Evolutionary conservation across 2,329 filamentous ascomycete species (phyloP).

Genomic region (Arthrobotrys sphaeroides): DNA sequence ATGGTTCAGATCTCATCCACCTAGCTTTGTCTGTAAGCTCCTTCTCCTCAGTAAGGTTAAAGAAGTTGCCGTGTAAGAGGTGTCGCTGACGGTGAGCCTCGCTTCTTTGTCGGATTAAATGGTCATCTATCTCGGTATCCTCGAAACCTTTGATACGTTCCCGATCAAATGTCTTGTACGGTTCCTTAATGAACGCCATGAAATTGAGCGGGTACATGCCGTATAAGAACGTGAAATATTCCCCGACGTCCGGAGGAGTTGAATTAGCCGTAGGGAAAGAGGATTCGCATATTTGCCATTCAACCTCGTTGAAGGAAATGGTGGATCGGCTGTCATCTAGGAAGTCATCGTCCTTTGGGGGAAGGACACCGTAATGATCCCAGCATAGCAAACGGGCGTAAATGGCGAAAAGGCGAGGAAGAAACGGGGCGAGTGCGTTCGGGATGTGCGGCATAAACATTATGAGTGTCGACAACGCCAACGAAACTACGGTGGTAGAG

Average conservation of each 20-base stretch:
- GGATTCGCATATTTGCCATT: conserved; percentile 74
- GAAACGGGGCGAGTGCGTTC: conserved; percentile 72
- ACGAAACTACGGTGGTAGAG: conserved; percentile 78
- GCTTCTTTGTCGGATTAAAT: conserved; percentile 78
- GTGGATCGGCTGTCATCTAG: conserved; percentile 51
- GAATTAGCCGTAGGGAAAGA: conserved; percentile 71
- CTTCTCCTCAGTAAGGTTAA: conserved; percentile 78
- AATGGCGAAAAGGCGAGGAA: conserved; percentile 80
- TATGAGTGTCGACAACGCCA: conserved; percentile 77
- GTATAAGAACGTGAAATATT: conserved; percentile 84
- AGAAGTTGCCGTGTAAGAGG: conserved; percentile 84
- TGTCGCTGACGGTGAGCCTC: conserved; percentile 78
- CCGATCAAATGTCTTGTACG: conserved; percentile 78
- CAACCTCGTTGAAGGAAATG: conserved; percentile 47
- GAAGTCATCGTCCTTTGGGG: conserved; percentile 22
- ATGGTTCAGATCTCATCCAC: conserved; percentile 81
- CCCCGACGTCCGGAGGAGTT: conserved; percentile 73
- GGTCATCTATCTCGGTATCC: conserved; percentile 79
- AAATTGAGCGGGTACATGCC: conserved; percentile 86
- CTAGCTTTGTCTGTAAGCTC: conserved; percentile 79
- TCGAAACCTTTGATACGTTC: conserved; percentile 75
- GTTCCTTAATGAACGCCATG: conserved; percentile 84
- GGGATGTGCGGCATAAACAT: conserved; percentile 87
- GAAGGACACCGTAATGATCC: conserved; percentile 67
- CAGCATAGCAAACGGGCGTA: conserved; percentile 83